Evolutionary conservation across 2,329 filamentous ascomycete species (phyloP), one percentile per base, ranked within the genome.

Genomic region (Penicillium sp.): DNA sequence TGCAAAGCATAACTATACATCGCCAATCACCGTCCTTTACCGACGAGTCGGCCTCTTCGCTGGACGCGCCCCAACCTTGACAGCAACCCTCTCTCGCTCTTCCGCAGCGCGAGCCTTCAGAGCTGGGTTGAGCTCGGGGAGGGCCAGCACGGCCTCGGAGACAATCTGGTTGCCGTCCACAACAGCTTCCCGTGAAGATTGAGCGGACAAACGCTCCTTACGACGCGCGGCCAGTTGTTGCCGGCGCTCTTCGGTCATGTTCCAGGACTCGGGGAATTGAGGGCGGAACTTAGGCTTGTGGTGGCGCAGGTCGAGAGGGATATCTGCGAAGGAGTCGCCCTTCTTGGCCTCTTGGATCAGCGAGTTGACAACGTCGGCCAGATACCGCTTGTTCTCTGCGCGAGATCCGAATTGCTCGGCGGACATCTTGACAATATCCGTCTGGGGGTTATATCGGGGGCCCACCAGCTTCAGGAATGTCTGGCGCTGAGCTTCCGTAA

Each of bases 351-450:
- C 88, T 6, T 80, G 81, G 61, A 99, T 80, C 66, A 99, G 80
- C 53, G 83, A 85, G 65, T 89, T 83, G 53, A 98, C 85, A 52
- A 92, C 78, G 70, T 96, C 92, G 56, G 87, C 89, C 25, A 99
- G 83, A 75, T 95, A 95, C n/a, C 92, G 88, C 84, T 98, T 99
- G 82, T 99, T 99, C 81, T 98, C 93, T 19, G 93, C 92, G 73
- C 92, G 90, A 58, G 93, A 91, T 73, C 92, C 87, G 76, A 90
- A 96, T 74, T 89, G 88, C 78, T 98, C 95, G 80, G 90, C 91
- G 74, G 90, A 93, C 85, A 99, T 97, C 79, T 91, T 93, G 70
- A 97, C 83, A 61, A 92, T 81, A 69, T 93, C 87, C 57, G 83
- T 92, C 69, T 89, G 84, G 0, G 93, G 94, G 81, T 98, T 95